A percentile compares a stretch with the other conserved stretches of the same genome.
These are phyloP conservation scores for Rhynchosporium secalis DNA, from an alignment of 2,329 filamentous ascomycete genomes.

Conservation along the genomic window DNA sequence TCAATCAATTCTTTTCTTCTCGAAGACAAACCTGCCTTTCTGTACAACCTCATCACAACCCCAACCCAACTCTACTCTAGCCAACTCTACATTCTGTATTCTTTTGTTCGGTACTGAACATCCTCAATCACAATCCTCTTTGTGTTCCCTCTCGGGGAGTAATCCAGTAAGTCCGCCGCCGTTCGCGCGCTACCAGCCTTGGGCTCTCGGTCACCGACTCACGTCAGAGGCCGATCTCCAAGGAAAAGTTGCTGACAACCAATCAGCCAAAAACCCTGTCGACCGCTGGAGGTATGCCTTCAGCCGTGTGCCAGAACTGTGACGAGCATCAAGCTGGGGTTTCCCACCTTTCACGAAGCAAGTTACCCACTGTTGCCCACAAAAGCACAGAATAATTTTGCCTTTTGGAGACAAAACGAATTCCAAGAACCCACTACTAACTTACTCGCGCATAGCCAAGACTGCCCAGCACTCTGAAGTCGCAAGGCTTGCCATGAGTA, in stretches of 20 bases:
- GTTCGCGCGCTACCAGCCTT: neutral
- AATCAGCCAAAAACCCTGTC: conserved; percentile 9
- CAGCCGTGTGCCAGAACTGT: conserved; percentile 3
- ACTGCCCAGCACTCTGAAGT: conserved; percentile 22
- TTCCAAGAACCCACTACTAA: conserved; percentile 11
- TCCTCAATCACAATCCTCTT: neutral
- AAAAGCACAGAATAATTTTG: conserved; percentile 10
- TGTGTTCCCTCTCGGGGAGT: neutral
- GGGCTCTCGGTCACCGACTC: conserved; percentile 5
- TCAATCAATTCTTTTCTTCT: neutral
- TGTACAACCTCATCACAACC: neutral
- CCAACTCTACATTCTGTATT: neutral
- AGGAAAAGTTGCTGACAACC: conserved; percentile 1
- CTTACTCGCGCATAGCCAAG: conserved; percentile 11
- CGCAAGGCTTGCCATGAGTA: conserved; percentile 21
- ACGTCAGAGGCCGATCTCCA: neutral
- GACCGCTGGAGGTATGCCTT: conserved; percentile 11
- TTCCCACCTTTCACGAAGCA: conserved; percentile 4
- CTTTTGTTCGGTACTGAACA: conserved; percentile 1
- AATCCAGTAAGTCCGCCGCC: neutral
- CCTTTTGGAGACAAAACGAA: conserved; percentile 6
- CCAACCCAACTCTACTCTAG: too few species aligned
- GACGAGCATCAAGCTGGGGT: conserved; percentile 5
- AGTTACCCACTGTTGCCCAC: conserved; percentile 2
- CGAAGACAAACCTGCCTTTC: neutral